Base-by-base conservation (phyloP, 257 asterid genomes). In the Ligustrum vulgare region DNA sequence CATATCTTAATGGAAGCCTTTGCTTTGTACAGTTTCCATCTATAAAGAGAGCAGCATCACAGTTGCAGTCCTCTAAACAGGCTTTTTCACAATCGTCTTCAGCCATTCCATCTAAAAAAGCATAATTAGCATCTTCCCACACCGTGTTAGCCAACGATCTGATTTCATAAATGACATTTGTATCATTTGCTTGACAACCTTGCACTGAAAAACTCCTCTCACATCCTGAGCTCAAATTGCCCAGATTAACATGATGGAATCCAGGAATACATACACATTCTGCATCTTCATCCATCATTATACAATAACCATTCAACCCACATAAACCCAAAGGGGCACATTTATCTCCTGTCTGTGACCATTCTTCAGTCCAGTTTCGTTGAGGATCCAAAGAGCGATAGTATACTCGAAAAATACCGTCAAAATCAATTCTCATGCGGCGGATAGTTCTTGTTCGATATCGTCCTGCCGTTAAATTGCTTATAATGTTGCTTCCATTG, bases 1-100 rank as follows among this genome's bases (percentile, higher is more conserved):
- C 91, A n/a, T 28, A 88, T 36, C 77, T 76, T 31, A 90, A 43
- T 0, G 96, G 96, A 11, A 88, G 80, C 84, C 79, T 72, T 54
- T 90, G 89, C 84, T 82, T 90, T 25, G 20, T 39, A 72, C 96
- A 88, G 1, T 2, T 4, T 0, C 64, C 31, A 31, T 76, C 72
- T 11, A 13, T 35, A 69, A 72, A 85, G 18, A 80, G 28, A 28
- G 91, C 90, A 0, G 69, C 86, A 12, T 85, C 91, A 51, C 96
- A 79, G 54, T 71, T 81, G 71, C 84, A 84, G 68, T 84, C 86
- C 63, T 81, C 78, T 5, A 72, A 51, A 76, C 82, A 84, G 16
- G 82, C 76, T 8, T 43, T 54, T 71, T 22, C 25, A 25, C 88
- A 79, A 32, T 76, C 84, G 45, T 79, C 84, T 70, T 36, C 34